A percentile compares a stretch with the other conserved stretches of the same genome.
These are phyloP conservation scores for Puccinia coronata DNA, from an alignment of 1,284 basidiomycete species.

Conservation along the genomic window DNA sequence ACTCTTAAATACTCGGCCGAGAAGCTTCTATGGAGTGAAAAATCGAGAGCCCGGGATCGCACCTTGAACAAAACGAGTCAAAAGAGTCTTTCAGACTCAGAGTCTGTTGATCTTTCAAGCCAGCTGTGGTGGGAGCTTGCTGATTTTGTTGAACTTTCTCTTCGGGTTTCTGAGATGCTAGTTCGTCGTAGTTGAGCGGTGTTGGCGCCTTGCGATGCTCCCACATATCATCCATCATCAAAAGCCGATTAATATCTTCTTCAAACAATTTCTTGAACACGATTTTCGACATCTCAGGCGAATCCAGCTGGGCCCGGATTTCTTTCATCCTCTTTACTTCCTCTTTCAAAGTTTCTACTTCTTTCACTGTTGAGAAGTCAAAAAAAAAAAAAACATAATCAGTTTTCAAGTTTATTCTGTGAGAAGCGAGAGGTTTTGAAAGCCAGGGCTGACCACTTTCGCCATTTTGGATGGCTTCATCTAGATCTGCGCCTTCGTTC, in stretches of 20 bases:
- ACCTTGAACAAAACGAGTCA: constrained; percentile 49
- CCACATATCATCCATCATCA: constrained; percentile 99
- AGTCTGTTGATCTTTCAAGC: constrained; percentile 45
- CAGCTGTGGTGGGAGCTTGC: neutral
- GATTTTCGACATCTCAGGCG: constrained; percentile 67
- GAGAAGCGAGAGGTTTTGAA: neutral
- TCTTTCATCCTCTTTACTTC: constrained; percentile 84
- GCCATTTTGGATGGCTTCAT: constrained; percentile 80
- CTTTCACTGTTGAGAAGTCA: constrained; percentile 67
- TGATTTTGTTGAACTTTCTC: constrained; percentile 47
- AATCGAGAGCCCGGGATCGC: constrained; percentile 61
- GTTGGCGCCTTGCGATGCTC: constrained; percentile 77
- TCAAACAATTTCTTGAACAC: constrained; percentile 91
- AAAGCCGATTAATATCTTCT: constrained; percentile 79
- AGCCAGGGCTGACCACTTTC: constrained; percentile 70
- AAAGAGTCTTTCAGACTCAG: constrained; percentile 33
- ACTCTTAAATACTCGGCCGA: constrained; percentile 51
- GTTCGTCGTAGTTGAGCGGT: constrained; percentile 75
- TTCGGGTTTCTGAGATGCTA: constrained; percentile 68
- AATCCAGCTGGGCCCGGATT: constrained; percentile 65
- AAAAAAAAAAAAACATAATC: neutral
- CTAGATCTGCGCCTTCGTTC: constrained; percentile 73
- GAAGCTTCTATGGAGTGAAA: constrained; percentile 66
- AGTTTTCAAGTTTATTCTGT: neutral
- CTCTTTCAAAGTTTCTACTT: constrained; percentile 83